These are phyloP conservation scores for Auxenochlorella pyrenoidosa DNA, from an alignment of 139 green algal genomes.

Conservation along the genomic window DNA sequence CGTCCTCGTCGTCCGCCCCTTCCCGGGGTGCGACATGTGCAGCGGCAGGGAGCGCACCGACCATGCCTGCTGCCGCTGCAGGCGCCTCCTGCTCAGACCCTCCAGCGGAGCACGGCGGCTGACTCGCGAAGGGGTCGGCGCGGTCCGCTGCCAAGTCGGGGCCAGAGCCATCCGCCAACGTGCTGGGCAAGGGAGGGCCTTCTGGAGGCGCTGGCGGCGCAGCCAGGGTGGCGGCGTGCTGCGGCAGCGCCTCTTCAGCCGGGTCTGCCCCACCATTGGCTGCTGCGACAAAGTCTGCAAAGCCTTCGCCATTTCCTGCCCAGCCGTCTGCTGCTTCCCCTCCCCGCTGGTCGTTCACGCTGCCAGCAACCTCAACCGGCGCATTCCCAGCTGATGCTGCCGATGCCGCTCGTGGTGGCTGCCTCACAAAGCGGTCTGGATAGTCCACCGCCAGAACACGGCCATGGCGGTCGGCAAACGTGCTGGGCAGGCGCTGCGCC, in stretches of 20 bases:
- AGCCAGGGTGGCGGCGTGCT: too few relatives aligned
- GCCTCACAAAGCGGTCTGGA: background rate
- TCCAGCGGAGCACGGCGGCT: background rate
- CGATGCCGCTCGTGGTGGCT: background rate
- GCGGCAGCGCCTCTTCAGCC: background rate
- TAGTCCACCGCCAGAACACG: conserved; percentile 5
- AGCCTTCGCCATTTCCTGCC: background rate
- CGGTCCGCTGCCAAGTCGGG: background rate
- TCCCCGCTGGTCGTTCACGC: background rate
- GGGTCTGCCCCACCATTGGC: background rate
- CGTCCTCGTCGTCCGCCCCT: too few relatives aligned
- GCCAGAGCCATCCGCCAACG: background rate
- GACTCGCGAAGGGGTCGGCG: background rate
- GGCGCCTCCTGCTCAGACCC: background rate
- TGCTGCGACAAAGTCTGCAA: background rate
- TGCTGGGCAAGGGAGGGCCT: background rate
- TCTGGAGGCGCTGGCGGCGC: too few relatives aligned
- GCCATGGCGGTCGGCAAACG: background rate
- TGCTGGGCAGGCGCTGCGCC: background rate
- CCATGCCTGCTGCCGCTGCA: too few relatives aligned
- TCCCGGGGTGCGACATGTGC: background rate
- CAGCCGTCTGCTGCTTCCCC: background rate
- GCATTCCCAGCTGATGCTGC: background rate
- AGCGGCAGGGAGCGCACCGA: background rate
- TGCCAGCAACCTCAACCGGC: background rate